Evolutionary conservation across 129 eudicot species (phyloP).

Genomic region (Mikania micrantha): DNA sequence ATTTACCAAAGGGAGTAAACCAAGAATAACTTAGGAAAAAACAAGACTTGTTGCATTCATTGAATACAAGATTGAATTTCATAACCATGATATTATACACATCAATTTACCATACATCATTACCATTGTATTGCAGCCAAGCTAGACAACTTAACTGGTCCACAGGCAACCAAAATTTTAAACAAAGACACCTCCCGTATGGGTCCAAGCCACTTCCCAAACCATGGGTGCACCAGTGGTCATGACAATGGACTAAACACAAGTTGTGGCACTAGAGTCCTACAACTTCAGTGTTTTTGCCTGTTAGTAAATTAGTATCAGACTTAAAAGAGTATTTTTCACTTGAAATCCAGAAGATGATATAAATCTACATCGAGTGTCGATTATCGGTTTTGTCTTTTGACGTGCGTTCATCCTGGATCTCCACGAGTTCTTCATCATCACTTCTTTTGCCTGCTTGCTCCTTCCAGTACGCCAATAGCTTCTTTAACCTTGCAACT

Average conservation of each 20-base stretch:
- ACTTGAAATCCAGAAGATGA: background rate
- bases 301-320: slow-evolving; percentile 15
- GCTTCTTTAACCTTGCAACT: slow-evolving; percentile 78
- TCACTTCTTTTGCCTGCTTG: slow-evolving; percentile 86
- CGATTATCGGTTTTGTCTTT: slow-evolving; percentile 60
- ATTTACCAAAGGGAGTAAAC: background rate
- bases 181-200: slow-evolving; percentile 9
- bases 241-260: slow-evolving; percentile 2
- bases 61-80: slow-evolving; percentile 8
- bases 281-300: slow-evolving; percentile 29
- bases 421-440: slow-evolving; percentile 85
- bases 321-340: background rate
- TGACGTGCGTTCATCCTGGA: slow-evolving; percentile 71
- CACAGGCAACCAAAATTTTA: slow-evolving; percentile 24
- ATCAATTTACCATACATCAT: slow-evolving; percentile 40
- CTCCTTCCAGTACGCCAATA: slow-evolving; percentile 83
- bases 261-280: slow-evolving; percentile 3
- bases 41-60: slow-evolving; percentile 12
- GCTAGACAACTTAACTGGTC: slow-evolving; percentile 16
- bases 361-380: slow-evolving; percentile 57
- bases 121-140: slow-evolving; percentile 7
- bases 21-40: background rate
- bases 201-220: slow-evolving; percentile 8
- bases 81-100: slow-evolving; percentile 35
- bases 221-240: slow-evolving; percentile 14